Evolutionary conservation across 2,329 filamentous ascomycete genomes (phyloP).

Genomic region (Beauveria rudraprayagi): DNA sequence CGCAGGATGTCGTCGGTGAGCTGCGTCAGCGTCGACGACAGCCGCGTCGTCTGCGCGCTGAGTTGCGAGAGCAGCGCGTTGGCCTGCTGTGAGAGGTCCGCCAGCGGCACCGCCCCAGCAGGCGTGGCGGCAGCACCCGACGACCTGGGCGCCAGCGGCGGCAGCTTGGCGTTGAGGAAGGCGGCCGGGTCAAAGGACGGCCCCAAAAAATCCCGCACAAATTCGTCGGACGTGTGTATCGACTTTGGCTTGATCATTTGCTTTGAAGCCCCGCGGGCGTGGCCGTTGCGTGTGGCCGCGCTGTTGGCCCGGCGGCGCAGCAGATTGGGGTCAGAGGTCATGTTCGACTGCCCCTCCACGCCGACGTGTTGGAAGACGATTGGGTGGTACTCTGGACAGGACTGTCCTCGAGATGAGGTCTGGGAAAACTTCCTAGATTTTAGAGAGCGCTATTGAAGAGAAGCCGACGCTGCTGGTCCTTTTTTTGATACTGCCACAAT

Average conservation of each 20-base stretch:
- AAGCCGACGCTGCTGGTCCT: not conserved
- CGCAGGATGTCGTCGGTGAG: conserved; percentile 92
- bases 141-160: conserved; percentile 49
- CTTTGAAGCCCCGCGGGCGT: conserved; percentile 31
- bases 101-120: conserved; percentile 47
- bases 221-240: conserved; percentile 60
- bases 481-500: not conserved
- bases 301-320: conserved; percentile 38
- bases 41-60: conserved; percentile 76
- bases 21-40: conserved; percentile 75
- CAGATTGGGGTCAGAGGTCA: conserved; percentile 24
- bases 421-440: not conserved
- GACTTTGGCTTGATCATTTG: conserved; percentile 41
- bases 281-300: conserved; percentile 32
- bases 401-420: not conserved
- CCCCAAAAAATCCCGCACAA: conserved; percentile 66
- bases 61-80: conserved; percentile 81
- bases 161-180: conserved; percentile 75
- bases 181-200: conserved; percentile 73
- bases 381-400: not conserved
- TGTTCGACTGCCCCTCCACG: conserved; percentile 11
- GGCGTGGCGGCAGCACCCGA: conserved; percentile 7
- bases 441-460: not conserved
- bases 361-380: not conserved
- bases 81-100: conserved; percentile 72